Conservation (phyloP, 306 rosid genomes). For the Cucumis cinereus region DNA sequence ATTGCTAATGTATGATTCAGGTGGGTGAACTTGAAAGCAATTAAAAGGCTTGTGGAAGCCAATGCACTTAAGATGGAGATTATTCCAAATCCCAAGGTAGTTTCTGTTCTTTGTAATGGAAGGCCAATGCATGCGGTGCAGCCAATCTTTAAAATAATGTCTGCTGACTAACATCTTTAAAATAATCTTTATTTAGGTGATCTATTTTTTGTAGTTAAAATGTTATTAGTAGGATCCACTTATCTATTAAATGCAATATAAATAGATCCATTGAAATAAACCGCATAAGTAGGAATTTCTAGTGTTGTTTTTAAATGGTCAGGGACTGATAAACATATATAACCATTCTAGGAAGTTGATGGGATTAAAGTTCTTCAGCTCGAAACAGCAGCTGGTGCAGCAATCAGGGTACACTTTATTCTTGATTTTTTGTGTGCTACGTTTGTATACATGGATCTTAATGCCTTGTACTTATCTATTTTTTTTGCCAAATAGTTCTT, state of each 20-base stretch:
- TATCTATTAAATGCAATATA: background rate
- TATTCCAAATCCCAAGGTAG: conserved; percentile 96
- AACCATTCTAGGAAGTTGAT: conserved; percentile 70
- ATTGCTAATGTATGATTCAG: conserved; percentile 28
- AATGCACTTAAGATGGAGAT: conserved; percentile 96
- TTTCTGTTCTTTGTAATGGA: conserved; percentile 2
- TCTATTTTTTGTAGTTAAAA: background rate
- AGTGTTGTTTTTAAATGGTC: background rate
- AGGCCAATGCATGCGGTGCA: background rate
- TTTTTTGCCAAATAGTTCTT: conserved; percentile 49
- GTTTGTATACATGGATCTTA: background rate
- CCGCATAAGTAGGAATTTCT: background rate
- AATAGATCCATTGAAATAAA: background rate
- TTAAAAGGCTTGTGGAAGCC: conserved; percentile 81
- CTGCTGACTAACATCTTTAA: too few relatives aligned
- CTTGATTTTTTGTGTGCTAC: background rate
- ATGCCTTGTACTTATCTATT: background rate
- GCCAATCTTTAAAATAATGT: background rate
- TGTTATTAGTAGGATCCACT: background rate
- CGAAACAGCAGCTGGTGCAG: conserved; percentile 99
- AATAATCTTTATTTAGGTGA: too few relatives aligned
- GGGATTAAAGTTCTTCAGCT: conserved; percentile 93
- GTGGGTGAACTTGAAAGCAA: conserved; percentile 90
- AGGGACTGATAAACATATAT: background rate
- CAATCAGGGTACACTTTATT: conserved; percentile 57